phyloP scores from a whole-genome alignment of 331 rosid genomes.

The Pyracantha coccinea region DNA sequence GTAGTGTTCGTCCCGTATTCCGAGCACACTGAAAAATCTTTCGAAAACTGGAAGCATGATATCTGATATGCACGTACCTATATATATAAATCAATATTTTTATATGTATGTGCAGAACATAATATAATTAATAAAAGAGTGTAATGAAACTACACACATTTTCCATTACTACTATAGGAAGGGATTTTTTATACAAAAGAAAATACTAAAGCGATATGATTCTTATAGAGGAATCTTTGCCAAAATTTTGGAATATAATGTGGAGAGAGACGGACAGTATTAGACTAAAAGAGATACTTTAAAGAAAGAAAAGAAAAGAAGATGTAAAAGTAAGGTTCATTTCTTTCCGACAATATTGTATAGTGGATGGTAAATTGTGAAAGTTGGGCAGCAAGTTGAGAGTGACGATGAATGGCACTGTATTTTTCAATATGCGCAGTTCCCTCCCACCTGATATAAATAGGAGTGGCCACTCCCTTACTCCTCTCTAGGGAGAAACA shows the following conservation, averaged over 20 bases:
- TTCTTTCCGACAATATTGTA: not conserved
- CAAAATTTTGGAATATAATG: not conserved
- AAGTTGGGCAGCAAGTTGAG: not conserved
- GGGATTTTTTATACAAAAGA: not conserved
- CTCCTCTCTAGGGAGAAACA: constrained; percentile 34
- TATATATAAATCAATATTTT: not conserved
- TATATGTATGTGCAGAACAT: not conserved
- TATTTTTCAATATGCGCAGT: not conserved
- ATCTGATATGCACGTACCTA: not conserved
- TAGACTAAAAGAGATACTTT: not conserved
- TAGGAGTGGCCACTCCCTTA: constrained; percentile 5
- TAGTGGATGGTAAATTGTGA: constrained; percentile 3
- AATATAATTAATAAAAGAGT: not conserved
- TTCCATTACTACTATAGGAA: not conserved
- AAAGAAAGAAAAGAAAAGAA: not conserved
- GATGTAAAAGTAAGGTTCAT: not conserved
- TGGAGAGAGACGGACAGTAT: not conserved
- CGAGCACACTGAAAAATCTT: no score
- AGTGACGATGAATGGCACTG: not conserved
- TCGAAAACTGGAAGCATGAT: not conserved
- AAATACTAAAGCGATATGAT: not conserved
- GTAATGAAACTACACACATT: constrained; percentile 5
- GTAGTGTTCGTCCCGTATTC: no score
- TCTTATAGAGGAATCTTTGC: constrained; percentile 3
- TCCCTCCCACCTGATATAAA: constrained; percentile 33